Evolutionary conservation across 2,329 filamentous ascomycete genomes (phyloP).

Genomic region (Myriosclerotinia duriaeana): DNA sequence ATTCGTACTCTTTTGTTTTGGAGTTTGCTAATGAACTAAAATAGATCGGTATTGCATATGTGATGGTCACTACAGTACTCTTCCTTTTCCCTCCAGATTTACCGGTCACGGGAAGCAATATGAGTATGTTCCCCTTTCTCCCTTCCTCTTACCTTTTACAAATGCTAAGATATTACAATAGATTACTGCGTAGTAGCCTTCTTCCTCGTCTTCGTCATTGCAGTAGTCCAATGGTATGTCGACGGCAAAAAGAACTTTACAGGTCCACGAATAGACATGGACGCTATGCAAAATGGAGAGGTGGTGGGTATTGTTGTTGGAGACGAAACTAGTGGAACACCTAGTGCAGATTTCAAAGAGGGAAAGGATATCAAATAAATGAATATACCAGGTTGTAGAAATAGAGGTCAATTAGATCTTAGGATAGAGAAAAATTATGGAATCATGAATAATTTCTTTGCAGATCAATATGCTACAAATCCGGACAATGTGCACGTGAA

Average conservation of each 20-base stretch:
- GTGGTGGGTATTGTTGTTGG: conserved; percentile 28
- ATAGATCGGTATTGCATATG: conserved; percentile 54
- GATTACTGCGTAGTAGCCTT: conserved; percentile 42
- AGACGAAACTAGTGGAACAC: conserved; percentile 4
- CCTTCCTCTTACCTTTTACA: neutral
- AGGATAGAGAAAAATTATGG: too few relatives aligned
- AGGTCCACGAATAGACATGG: conserved; percentile 45
- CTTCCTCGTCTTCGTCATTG: conserved; percentile 45
- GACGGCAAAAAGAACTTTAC: conserved; percentile 61
- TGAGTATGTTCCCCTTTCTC: conserved; percentile 48
- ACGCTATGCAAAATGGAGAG: conserved; percentile 36
- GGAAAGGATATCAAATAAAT: neutral
- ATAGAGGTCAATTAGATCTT: too few relatives aligned
- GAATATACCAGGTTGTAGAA: neutral
- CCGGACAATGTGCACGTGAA: neutral
- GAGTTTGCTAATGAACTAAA: conserved; percentile 22
- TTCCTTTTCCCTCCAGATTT: conserved; percentile 62
- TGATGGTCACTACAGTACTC: conserved; percentile 59
- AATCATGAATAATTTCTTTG: too few relatives aligned
- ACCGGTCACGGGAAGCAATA: conserved; percentile 57
- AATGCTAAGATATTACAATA: conserved; percentile 2
- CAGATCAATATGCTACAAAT: neutral
- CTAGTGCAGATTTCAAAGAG: conserved; percentile 2
- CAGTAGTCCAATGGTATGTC: conserved; percentile 56
- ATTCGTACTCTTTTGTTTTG: conserved; percentile 25